A percentile compares a stretch with the other conserved stretches of the same genome.
Evolutionary conservation across 257 asterid species (phyloP).

Genomic region (Cynanchum wilfordii): DNA sequence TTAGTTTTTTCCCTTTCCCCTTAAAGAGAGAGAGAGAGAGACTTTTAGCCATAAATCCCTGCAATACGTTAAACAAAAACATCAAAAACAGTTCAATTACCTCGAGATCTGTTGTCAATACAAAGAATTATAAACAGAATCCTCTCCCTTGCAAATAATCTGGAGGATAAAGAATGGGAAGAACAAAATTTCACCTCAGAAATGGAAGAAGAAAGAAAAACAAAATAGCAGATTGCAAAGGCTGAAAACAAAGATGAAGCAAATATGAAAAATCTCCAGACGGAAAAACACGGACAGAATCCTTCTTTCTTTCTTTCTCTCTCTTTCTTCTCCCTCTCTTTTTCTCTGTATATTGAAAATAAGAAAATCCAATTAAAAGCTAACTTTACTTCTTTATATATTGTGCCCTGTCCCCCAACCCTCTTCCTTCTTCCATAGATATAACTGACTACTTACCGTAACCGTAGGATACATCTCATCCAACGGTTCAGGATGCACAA

Average conservation of each 20-base stretch:
- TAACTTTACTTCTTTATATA: neutral
- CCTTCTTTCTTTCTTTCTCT: neutral
- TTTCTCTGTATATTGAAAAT: neutral
- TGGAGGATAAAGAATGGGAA: neutral
- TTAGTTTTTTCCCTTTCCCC: too few species aligned
- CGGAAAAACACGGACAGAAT: neutral
- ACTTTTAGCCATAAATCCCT: neutral
- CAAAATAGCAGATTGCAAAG: neutral
- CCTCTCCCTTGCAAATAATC: constrained; percentile 5
- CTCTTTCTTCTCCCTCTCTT: neutral
- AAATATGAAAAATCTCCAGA: neutral
- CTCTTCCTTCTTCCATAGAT: neutral
- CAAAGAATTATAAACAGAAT: neutral
- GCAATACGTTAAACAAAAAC: neutral
- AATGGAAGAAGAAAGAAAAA: neutral
- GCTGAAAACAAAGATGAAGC: neutral
- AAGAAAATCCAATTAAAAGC: neutral
- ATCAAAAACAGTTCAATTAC: constrained; percentile 1
- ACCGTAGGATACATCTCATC: constrained; percentile 6
- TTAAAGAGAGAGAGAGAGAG: neutral
- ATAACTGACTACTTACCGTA: neutral
- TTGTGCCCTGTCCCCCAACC: neutral
- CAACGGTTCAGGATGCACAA: neutral
- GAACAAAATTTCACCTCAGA: constrained; percentile 1
- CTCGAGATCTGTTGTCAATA: constrained; percentile 18